phyloP scores from a whole-genome alignment of 805 yeast species.

The Candida qinlingensis region DNA sequence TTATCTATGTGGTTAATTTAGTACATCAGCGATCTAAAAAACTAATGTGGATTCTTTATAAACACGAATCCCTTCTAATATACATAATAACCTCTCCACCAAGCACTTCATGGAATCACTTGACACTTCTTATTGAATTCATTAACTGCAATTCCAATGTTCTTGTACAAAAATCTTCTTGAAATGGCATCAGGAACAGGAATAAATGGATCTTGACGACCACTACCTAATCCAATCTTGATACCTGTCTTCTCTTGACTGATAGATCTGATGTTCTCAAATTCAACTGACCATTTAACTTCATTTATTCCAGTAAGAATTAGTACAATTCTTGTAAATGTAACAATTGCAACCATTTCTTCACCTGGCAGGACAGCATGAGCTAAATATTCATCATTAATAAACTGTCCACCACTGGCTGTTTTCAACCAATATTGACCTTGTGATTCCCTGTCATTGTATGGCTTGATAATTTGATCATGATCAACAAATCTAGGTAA shows the following conservation, averaged over 20 bases:
- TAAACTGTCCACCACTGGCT: conserved; percentile 73
- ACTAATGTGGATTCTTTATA: no score
- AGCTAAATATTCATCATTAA: conserved; percentile 73
- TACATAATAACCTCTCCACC: no score
- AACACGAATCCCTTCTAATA: no score
- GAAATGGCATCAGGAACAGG: conserved; percentile 69
- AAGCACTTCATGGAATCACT: conserved; percentile 30
- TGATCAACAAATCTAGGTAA: conserved; percentile 71
- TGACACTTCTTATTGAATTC: conserved; percentile 71
- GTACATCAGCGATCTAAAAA: no score
- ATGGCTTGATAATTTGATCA: conserved; percentile 72
- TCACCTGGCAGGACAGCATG: conserved; percentile 81
- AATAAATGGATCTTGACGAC: conserved; percentile 63
- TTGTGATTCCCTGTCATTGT: conserved; percentile 76
- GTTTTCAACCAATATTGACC: conserved; percentile 91
- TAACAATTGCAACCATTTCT: conserved; percentile 70
- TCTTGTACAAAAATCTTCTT: conserved; percentile 60
- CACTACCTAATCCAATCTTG: conserved; percentile 52
- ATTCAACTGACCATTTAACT: conserved; percentile 67
- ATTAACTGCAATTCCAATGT: conserved; percentile 74
- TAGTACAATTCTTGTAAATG: conserved; percentile 64
- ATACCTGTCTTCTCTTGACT: conserved; percentile 78
- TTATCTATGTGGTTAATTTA: no score
- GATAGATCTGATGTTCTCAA: conserved; percentile 61
- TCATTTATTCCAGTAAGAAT: conserved; percentile 56